phyloP scores from a whole-genome alignment of 148 eudicot species.

The Arbutus unedo region DNA sequence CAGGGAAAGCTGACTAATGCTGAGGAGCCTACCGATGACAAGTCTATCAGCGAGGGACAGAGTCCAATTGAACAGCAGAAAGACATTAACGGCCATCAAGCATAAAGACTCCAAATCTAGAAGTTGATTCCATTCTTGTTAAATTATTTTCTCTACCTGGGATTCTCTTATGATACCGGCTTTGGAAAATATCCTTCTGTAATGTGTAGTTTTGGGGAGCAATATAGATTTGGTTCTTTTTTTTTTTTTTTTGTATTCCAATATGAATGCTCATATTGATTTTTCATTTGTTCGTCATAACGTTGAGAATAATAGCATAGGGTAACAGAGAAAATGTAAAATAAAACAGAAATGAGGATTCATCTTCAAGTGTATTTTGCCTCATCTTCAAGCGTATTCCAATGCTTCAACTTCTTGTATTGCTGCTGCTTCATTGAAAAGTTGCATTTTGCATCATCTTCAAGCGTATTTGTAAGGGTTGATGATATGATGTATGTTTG shows the following conservation, averaged over 20 bases:
- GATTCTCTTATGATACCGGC: background rate
- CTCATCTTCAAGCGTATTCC: too few species aligned
- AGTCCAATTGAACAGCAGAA: conserved; percentile 27
- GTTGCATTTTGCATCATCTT: background rate
- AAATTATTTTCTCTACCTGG: background rate
- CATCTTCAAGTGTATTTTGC: background rate
- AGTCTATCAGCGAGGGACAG: conserved; percentile 25
- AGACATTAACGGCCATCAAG: conserved; percentile 36
- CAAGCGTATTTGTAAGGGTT: background rate
- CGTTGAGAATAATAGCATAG: conserved; percentile 1
- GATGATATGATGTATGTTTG: background rate
- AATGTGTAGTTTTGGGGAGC: background rate
- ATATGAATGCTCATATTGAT: conserved; percentile 1
- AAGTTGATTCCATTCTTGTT: background rate
- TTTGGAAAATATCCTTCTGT: background rate
- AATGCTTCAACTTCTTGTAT: background rate
- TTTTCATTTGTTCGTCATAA: conserved; percentile 17
- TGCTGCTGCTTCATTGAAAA: background rate
- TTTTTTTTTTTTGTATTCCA: background rate
- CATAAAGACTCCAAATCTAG: background rate
- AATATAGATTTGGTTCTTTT: background rate
- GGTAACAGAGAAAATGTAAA: background rate
- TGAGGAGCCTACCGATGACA: conserved; percentile 43
- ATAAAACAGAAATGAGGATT: background rate
- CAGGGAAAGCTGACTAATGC: conserved; percentile 42